Percentiles rank a stretch among this genome's conserved stretches.
phyloP scores from a whole-genome alignment of 2,329 filamentous ascomycete genomes.

The Aureobasidium sp. region DNA sequence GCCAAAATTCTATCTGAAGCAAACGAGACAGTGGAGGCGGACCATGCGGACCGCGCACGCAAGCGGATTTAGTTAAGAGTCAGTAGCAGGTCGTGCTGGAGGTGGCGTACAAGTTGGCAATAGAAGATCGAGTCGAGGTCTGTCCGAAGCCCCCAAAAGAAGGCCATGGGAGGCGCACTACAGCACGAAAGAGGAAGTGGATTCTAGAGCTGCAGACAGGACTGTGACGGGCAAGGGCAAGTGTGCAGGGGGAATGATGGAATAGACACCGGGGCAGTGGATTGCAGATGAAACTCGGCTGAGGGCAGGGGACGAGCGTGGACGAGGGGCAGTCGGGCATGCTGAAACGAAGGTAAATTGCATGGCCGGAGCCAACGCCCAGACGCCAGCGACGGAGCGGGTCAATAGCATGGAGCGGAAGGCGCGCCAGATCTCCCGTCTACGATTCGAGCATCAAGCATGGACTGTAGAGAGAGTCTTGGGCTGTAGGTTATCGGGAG shows the following conservation, averaged over 20 bases:
- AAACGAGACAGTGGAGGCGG: slow-evolving; percentile 14
- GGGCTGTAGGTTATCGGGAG: slow-evolving; percentile 1
- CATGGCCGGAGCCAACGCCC: background rate
- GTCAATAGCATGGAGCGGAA: slow-evolving; percentile 6
- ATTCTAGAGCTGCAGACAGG: background rate
- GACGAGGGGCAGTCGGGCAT: background rate
- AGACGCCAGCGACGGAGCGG: slow-evolving; percentile 1
- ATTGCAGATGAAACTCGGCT: slow-evolving; percentile 13
- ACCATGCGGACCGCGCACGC: slow-evolving; percentile 11
- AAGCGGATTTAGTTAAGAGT: slow-evolving; percentile 3
- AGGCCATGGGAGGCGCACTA: background rate
- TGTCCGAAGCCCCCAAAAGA: background rate
- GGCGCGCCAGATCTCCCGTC: slow-evolving; percentile 3
- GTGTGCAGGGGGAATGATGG: background rate
- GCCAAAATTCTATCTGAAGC: slow-evolving; percentile 10
- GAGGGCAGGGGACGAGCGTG: background rate
- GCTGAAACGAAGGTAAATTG: slow-evolving; percentile 15
- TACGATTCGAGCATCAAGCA: slow-evolving; percentile 5
- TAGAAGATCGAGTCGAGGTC: slow-evolving; percentile 7
- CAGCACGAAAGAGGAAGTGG: background rate
- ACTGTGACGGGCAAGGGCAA: background rate
- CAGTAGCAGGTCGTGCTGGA: slow-evolving; percentile 5
- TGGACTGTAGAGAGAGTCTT: background rate
- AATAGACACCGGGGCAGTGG: background rate
- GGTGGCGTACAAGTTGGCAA: slow-evolving; percentile 5